A percentile compares a stretch with the other conserved stretches of the same genome.
Evolutionary conservation across 192 early-diverging fungal genomes (phyloP).

Genomic region (Coemansia sp.): DNA sequence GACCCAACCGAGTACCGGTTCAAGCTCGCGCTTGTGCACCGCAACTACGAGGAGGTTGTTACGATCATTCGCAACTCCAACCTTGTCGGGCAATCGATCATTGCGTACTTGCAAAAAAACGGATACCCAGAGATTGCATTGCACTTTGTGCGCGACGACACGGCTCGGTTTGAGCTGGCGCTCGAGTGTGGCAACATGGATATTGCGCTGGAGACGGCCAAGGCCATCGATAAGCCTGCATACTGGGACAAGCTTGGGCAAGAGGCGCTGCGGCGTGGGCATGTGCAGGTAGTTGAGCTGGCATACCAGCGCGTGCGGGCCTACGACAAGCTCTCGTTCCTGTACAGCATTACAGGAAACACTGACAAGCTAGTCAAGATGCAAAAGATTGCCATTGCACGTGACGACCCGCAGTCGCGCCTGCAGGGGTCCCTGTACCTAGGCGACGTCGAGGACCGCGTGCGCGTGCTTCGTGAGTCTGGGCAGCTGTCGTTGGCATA

Average conservation of each 20-base stretch:
- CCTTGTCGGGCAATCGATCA: slow-evolving; percentile 97
- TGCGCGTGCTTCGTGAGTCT: slow-evolving; percentile 80
- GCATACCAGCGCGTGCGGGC: slow-evolving; percentile 91
- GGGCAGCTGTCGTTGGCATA: slow-evolving; percentile 93
- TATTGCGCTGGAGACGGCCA: slow-evolving; percentile 94
- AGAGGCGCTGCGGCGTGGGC: slow-evolving; percentile 91
- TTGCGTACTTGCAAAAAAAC: slow-evolving; percentile 99
- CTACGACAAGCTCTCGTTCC: slow-evolving; percentile 93
- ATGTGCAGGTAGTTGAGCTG: slow-evolving; percentile 81
- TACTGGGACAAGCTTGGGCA: slow-evolving; percentile 87
- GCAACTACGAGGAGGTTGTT: slow-evolving; percentile 96
- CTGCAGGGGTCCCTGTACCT: slow-evolving; percentile 93
- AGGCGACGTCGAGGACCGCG: slow-evolving; percentile 91
- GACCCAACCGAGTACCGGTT: slow-evolving; percentile 99
- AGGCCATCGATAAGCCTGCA: slow-evolving; percentile 84
- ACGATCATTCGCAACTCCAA: slow-evolving; percentile 96
- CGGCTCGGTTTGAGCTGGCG: slow-evolving; percentile 95
- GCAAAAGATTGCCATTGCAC: slow-evolving; percentile 90
- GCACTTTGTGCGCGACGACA: slow-evolving; percentile 97
- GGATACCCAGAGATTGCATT: slow-evolving; percentile 99
- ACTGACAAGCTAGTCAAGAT: slow-evolving; percentile 90
- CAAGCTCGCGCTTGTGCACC: slow-evolving; percentile 89
- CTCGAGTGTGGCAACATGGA: slow-evolving; percentile 97
- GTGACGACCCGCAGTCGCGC: slow-evolving; percentile 84
- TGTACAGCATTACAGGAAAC: slow-evolving; percentile 94